Evolutionary conservation across 148 eudicot species (phyloP).

Genomic region (Camellia lanceoleosa): DNA sequence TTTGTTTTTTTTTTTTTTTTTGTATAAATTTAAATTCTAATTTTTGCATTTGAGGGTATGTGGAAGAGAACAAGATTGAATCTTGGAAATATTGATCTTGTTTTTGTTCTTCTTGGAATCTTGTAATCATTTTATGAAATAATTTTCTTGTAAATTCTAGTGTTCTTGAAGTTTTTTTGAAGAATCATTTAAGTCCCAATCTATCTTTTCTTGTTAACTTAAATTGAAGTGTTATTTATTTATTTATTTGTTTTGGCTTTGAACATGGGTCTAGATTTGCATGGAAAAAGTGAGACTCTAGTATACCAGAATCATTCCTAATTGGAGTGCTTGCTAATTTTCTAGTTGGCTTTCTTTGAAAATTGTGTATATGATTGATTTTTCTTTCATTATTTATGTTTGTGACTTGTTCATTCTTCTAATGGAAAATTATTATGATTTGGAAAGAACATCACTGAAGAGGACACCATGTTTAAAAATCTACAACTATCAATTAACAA

Average conservation of each 20-base stretch:
- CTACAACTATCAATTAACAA: too few relatives aligned
- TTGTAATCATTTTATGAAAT: too few relatives aligned
- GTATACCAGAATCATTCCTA: not conserved
- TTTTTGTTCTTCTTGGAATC: not conserved
- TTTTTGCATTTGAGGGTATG: not conserved
- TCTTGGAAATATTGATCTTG: not conserved
- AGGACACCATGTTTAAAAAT: too few relatives aligned
- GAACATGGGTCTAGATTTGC: not conserved
- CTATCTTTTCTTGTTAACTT: not conserved
- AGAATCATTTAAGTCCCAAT: too few relatives aligned
- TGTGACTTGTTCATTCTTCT: not conserved
- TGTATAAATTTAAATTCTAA: not conserved
- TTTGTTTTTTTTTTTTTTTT: too few relatives aligned
- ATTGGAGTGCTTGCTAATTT: not conserved
- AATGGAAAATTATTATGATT: not conserved
- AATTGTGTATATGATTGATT: not conserved
- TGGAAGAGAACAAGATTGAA: not conserved
- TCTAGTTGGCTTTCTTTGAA: not conserved
- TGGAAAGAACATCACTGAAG: not conserved
- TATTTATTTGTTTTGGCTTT: not conserved
- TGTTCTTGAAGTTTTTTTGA: too few relatives aligned
- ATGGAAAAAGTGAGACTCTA: not conserved
- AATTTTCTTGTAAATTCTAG: too few relatives aligned
- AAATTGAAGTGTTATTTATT: not conserved
- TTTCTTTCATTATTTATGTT: not conserved